Evolutionary conservation across 148 eudicot species (phyloP), one percentile per base, ranked within the genome.

Genomic region (Drosera capensis): DNA sequence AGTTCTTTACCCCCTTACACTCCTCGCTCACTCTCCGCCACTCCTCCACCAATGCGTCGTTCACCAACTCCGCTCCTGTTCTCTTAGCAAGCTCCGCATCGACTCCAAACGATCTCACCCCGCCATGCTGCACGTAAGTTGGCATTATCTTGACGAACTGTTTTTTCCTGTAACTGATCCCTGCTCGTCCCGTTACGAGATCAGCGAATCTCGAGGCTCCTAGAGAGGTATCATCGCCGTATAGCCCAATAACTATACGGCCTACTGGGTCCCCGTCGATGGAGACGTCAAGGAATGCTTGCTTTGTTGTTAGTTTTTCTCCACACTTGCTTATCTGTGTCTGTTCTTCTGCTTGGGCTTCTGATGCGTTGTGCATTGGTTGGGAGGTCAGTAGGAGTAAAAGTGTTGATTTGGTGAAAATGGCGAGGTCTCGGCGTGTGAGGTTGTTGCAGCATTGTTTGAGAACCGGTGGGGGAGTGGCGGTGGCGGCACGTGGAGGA

Each of bases 51-150:
- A 87, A 60, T 8, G 20, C 54, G 7, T 79, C 87, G 8, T 62
- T 57, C 17, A 59, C 70, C 46, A 67, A 37, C 23, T 52, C 61
- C 2, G 62, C 71, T 13, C 95, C 95, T 2, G 79, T 70, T 14
- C 59, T 55, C 54, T 52, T 65, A 2, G 93, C 96, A 11, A 86
- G 67, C 56, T 86, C 96, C 9, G 94, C 90, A 54, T 87, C 96
- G 17, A 72, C 82, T 5, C 96, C 94, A 29, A 72, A 88, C 14
- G 96, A 88, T 41, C 86, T 73, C n/a, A 88, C 63, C 8, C 96
- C 96, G 3, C 92, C 92, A 43, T 88, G 90, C 42, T 83, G 96
- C 9, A 88, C 75, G 38, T 88, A 88, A 36, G 63, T 71, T 2
- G 94, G 96, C 72, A 67, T 68, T 49, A 88, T 88, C 46, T 78